Base-by-base conservation (phyloP, 1,284 basidiomycete species). In the Anthracocystis walkeri region DNA sequence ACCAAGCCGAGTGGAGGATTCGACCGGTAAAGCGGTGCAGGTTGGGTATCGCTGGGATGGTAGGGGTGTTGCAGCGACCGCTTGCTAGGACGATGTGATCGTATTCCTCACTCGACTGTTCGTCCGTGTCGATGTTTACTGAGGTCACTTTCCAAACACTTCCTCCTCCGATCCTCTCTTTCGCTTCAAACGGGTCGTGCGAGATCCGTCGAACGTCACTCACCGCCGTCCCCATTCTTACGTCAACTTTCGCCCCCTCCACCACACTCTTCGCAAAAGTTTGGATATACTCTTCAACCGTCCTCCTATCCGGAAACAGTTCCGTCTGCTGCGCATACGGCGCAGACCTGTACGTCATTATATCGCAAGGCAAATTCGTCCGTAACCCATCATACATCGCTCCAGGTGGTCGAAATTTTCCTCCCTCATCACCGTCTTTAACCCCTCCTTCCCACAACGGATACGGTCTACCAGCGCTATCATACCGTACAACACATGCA, bases 41-140 rank as follows among this genome's bases (percentile, higher is more conserved):
- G 0, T 87, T 87, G 0, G 82, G 78, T 0, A 87, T 83, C 6
- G 62, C 69, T 0, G 88, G 88, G 12, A 89, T 84, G 63, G 82
- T 87, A 0, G 87, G 87, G 56, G 87, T 86, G 31, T 82, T 84
- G 74, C 89, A 89, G 65, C 88, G 86, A 0, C 88, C 88, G 56
- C 87, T 87, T 0, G 87, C 85, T 18, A 87, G 58, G 2, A 83
- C 66, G 2, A 85, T 44, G 41, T 71, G 58, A 38, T 82, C 78
- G 41, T 56, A 82, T 7, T 20, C 20, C n/a, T 75, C 74, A 1
- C 45, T 38, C 2, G 12, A 53, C 14, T 33, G 31, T n/a, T 56
- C 52, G 3, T 65, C 58, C 0, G 41, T 56, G 8, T 51, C 14
- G 4, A 61, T 4, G 16, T 53, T 10, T 14, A 52, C 29, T 6